Percentiles rank a stretch among this genome's conserved stretches.
Evolutionary conservation across 345 rosid genomes (phyloP).

Genomic region (Gossypium bickii): DNA sequence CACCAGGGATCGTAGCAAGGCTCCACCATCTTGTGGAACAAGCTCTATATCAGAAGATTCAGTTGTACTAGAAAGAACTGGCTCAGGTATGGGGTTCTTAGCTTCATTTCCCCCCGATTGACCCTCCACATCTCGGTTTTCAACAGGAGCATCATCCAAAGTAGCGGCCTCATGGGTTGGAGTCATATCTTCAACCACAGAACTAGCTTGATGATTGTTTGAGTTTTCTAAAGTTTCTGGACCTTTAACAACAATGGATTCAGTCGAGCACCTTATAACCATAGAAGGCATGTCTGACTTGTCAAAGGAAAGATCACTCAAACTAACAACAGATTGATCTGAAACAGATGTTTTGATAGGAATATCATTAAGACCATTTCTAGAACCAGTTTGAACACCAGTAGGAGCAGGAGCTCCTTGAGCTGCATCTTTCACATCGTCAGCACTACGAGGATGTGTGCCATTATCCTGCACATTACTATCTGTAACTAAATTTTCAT

Average conservation of each 20-base stretch:
- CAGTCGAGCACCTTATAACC: too few species aligned
- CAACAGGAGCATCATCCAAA: conserved; percentile 5
- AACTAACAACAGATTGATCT: too few species aligned
- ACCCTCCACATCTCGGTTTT: conserved; percentile 2
- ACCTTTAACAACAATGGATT: not conserved
- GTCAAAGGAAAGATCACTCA: too few species aligned
- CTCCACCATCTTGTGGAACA: conserved; percentile 1
- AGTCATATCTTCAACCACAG: not conserved
- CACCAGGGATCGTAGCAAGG: not conserved
- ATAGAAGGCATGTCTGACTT: too few species aligned
- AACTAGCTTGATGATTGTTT: not conserved
- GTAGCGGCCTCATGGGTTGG: not conserved
- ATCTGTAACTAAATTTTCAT: not conserved
- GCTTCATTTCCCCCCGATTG: not conserved
- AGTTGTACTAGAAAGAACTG: not conserved
- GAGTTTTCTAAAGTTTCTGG: not conserved
- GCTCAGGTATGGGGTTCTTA: not conserved
- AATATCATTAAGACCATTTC: too few species aligned
- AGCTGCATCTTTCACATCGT: conserved; percentile 13
- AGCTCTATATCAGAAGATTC: conserved; percentile 9
- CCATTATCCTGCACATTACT: not conserved
- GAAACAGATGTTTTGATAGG: too few species aligned
- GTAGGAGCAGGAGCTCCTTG: not conserved
- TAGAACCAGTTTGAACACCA: conserved; percentile 16
- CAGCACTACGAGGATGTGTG: not conserved